Base-by-base conservation (phyloP, 2,329 filamentous ascomycete species). In the Rhinocladiella similis region DNA sequence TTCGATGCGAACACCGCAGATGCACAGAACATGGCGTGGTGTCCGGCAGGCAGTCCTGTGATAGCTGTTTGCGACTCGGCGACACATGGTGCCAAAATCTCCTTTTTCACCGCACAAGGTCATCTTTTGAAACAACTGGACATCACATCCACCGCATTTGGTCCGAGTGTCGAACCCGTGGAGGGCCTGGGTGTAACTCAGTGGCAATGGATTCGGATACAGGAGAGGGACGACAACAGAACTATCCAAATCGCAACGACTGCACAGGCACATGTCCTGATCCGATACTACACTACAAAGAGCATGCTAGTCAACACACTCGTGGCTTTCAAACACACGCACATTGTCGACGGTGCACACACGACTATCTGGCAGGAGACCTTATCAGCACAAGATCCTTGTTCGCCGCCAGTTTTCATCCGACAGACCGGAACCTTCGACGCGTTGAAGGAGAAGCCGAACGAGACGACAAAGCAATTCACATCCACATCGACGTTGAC, bases 81-180 rank as follows among this genome's bases (percentile, higher is more conserved):
- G 3, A 41, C 56, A 13, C 59, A 62, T 50, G 63, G 63, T 27
- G 43, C 50, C 9, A 60, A 50, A 25, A 52, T 65, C 12, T 52
- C 36, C n/a, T 65, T 65, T 52, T 60, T 59, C 53, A 62, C 63
- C 12, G 59, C 57, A 5, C 50, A 63, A 20, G 63, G 63, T 13
- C 63, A 65, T 35, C 29, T 53, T 14, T 52, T 65, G 41, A 63
- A 47, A 29, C 59, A 62, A 19, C 49, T 62, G n/a, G 55, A 63
- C 33, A 60, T 65, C 42, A 38, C 48, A 16, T 41, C 54, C 10
- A 33, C 45, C 3, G 50, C 27, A 22, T 57, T 60, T 36, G 33
- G 33, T 9, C 29, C n/a, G 27, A 33, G 22, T 27, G 13, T 53
- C 10, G 35, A 50, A n/a, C 16, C 27, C 6, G 33, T 33, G 4